These are phyloP conservation scores for Alternaria arbusti DNA, from an alignment of 2,329 filamentous ascomycete genomes.

Conservation along the genomic window DNA sequence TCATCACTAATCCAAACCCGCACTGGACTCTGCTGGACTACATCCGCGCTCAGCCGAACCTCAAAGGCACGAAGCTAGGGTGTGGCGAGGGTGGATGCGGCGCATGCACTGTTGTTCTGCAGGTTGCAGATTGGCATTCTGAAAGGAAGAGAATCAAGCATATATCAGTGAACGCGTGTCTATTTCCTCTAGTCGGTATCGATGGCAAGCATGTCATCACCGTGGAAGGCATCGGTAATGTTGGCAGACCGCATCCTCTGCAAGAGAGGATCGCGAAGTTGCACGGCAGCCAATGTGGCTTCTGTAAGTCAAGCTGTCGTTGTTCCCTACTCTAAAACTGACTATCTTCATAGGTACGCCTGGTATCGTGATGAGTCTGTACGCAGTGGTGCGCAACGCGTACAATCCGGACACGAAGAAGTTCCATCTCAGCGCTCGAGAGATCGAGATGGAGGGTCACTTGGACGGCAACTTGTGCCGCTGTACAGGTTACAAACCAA, in stretches of 20 bases:
- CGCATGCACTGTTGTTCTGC: conserved; percentile 80
- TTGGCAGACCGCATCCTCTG: conserved; percentile 81
- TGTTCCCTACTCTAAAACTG: background rate
- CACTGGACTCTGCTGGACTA: conserved; percentile 92
- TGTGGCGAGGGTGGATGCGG: conserved; percentile 96
- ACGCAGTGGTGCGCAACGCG: conserved; percentile 82
- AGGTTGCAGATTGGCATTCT: conserved; percentile 62
- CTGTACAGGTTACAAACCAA: conserved; percentile 92
- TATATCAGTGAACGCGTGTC: conserved; percentile 91
- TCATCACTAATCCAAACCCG: conserved; percentile 84
- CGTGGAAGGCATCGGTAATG: conserved; percentile 89
- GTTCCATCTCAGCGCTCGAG: conserved; percentile 43
- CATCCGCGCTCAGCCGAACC: conserved; percentile 77
- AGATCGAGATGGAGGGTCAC: conserved; percentile 57
- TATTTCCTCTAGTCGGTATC: conserved; percentile 87
- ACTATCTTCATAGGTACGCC: conserved; percentile 63
- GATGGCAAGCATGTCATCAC: conserved; percentile 98
- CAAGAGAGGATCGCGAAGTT: conserved; percentile 90
- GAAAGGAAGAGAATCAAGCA: conserved; percentile 90
- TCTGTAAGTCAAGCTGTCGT: conserved; percentile 60
- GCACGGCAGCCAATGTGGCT: conserved; percentile 91
- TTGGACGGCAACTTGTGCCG: conserved; percentile 92
- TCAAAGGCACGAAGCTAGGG: conserved; percentile 94
- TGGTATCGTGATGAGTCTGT: conserved; percentile 91
- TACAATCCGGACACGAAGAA: conserved; percentile 44